Base-by-base conservation (phyloP, 176 grass and related monocot genomes). In the Cenchrus americanus region DNA sequence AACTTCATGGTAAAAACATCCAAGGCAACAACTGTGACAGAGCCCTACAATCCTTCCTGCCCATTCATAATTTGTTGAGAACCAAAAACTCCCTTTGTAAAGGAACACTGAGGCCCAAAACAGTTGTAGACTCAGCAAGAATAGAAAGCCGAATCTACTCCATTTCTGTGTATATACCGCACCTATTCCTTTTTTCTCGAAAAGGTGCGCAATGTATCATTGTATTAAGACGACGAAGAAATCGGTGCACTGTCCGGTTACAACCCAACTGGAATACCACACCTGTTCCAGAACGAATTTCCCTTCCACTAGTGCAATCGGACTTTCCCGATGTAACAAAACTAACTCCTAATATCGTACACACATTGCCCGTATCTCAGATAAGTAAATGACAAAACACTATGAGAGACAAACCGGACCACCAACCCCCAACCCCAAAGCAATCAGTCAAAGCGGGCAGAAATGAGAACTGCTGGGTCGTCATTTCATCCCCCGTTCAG, bases 311-410 rank as follows among this genome's bases (percentile, higher is more conserved):
- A 14, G 14, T 46, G 22, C 70, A 69, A 46, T 14, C 14, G 10
- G 42, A 40, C 11, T n/a, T 27, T 68, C 51, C 23, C 21, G 34
- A 70, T 59, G 50, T 81, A 69, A 24, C 4, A 5, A 46, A 59
- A 70, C 8, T 0, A 80, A 41, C 26, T 10, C 18, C n/a, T 27
- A 8, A 8, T 27, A 8, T 27, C 10, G 14, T 34, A 21, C 5
- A 42, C 77, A 48, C 30, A 42, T 13, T 23, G 14, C 24, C 40
- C 4, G 4, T 37, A 63, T 14, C 21, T 19, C 8, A 72, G 47
- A 76, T 34, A 82, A 70, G n/a, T 82, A 71, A 62, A 44, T 85
- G 30, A n/a, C 78, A 69, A 55, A 66, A 57, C 47, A 5, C 48
- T 22, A 48, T 15, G 12, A 19, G 46, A 37, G 53, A 53, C 53